Percentiles rank a stretch among this genome's conserved stretches.
These are phyloP conservation scores for Hemisphaericaspora xylofermentans DNA, from an alignment of 1,139 yeast genomes.

Conservation along the genomic window DNA sequence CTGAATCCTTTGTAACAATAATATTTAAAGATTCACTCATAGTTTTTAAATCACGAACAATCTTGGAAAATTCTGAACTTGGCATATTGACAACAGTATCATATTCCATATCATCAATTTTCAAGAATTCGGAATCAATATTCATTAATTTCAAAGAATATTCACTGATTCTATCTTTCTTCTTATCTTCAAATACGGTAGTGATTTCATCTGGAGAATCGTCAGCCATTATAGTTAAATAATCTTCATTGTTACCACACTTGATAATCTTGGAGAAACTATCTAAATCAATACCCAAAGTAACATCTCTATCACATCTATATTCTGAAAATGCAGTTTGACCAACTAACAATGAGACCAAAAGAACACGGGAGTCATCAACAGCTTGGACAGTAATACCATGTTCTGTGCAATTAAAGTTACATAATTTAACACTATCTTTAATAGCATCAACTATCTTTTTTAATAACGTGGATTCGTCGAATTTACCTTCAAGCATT, in stretches of 20 bases:
- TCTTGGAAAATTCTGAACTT: slow-evolving; percentile 81
- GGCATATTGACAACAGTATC: slow-evolving; percentile 89
- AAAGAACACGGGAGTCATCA: slow-evolving; percentile 93
- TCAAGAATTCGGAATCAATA: slow-evolving; percentile 90
- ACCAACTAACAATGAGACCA: slow-evolving; percentile 86
- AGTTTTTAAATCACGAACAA: slow-evolving; percentile 83
- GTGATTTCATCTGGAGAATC: slow-evolving; percentile 83
- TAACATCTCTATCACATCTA: slow-evolving; percentile 93
- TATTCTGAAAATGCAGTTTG: slow-evolving; percentile 88
- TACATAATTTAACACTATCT: slow-evolving; percentile 91
- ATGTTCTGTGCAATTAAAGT: slow-evolving; percentile 91
- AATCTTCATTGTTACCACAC: slow-evolving; percentile 90
- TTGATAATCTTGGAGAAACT: slow-evolving; percentile 84
- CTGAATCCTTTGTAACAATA: slow-evolving; percentile 87
- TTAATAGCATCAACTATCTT: slow-evolving; percentile 90
- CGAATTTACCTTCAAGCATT: slow-evolving; percentile 97
- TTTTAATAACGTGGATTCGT: slow-evolving; percentile 87
- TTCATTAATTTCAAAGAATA: slow-evolving; percentile 92
- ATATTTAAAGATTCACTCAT: slow-evolving; percentile 86
- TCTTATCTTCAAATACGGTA: slow-evolving; percentile 85
- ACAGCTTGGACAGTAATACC: slow-evolving; percentile 98
- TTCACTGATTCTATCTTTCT: slow-evolving; percentile 89
- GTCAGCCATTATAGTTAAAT: slow-evolving; percentile 85
- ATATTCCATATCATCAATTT: slow-evolving; percentile 91
- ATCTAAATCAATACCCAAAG: slow-evolving; percentile 87